Evolutionary conservation across 192 early-diverging fungal species (phyloP), one percentile per base, ranked within the genome.

Genomic region (Coemansia sp.): DNA sequence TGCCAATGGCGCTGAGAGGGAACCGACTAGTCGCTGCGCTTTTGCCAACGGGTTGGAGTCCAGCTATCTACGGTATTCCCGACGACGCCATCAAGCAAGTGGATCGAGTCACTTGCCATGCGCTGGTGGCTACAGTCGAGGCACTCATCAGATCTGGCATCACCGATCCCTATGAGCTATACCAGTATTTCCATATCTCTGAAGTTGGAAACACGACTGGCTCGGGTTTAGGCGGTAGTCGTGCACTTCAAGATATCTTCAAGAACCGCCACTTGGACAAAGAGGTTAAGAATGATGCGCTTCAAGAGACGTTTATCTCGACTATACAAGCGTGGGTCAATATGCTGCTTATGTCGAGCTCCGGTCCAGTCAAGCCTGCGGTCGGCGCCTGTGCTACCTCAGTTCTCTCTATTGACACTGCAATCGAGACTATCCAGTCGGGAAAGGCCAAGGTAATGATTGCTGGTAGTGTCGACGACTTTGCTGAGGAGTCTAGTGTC

Each of bases 381-480:
- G 36, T 38, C 6, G 36, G 36, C 9, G 36, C 36, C 36, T 38
- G 36, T 8, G 36, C 36, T 1, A 38, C 36, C 9, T 6, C 36
- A 6, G 8, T 38, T 38, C 36, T 38, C 36, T 38, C 36, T 6
- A 38, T 38, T 7, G 36, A 38, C 36, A 7, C 36, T 38, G 36
- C 36, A 8, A 38, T 38, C 9, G 36, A 38, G 36, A 38, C 36
- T 38, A 38, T 38, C 36, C 36, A 38, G 36, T 38, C 84, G 18
- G 94, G 93, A 66, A 95, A 95, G 81, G 96, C 96, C 71, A 94
- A 93, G 82, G 89, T 97, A 43, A 90, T 95, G 71, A 84, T 97
- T 69, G 94, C 93, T 63, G 96, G 96, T 85, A 94, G 91, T 42
- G 93, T 91, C 67, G 96, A 97, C 71, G 92, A 93, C 68, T 93